phyloP scores from a whole-genome alignment of 345 rosid species.

The Acer negundo region DNA sequence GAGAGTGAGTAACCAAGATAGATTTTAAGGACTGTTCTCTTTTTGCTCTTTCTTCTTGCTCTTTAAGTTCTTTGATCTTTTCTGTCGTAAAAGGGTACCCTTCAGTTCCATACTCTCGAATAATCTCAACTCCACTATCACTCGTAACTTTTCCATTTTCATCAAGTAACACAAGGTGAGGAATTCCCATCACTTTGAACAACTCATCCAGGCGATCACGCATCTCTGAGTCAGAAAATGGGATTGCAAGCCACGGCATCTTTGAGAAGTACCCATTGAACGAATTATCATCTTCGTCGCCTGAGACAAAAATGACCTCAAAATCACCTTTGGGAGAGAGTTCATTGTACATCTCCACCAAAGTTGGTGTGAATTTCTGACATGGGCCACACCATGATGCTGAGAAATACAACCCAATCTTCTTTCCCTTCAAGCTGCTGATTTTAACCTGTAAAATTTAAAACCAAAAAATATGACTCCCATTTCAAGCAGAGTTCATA shows the following conservation, averaged over 20 bases:
- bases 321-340: conserved; percentile 50
- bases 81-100: conserved; percentile 68
- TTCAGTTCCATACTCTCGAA: conserved; percentile 64
- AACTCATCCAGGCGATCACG: conserved; percentile 48
- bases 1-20: conserved; percentile 47
- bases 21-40: conserved; percentile 60
- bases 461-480: neutral
- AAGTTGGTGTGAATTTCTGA: conserved; percentile 58
- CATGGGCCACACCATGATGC: conserved; percentile 91
- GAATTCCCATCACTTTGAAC: conserved; percentile 71
- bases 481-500: neutral
- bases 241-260: conserved; percentile 94
- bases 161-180: conserved; percentile 68
- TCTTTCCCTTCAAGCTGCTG: conserved; percentile 74
- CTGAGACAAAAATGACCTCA: conserved; percentile 63
- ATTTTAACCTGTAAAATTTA: conserved; percentile 53
- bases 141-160: conserved; percentile 54
- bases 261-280: conserved; percentile 58
- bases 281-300: conserved; percentile 58
- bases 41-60: conserved; percentile 59
- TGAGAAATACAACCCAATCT: conserved; percentile 75
- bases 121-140: conserved; percentile 50
- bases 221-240: conserved; percentile 57
- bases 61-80: conserved; percentile 61
- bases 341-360: conserved; percentile 57